phyloP scores from a whole-genome alignment of 176 grass and related monocot species.

The Musa itinerans region DNA sequence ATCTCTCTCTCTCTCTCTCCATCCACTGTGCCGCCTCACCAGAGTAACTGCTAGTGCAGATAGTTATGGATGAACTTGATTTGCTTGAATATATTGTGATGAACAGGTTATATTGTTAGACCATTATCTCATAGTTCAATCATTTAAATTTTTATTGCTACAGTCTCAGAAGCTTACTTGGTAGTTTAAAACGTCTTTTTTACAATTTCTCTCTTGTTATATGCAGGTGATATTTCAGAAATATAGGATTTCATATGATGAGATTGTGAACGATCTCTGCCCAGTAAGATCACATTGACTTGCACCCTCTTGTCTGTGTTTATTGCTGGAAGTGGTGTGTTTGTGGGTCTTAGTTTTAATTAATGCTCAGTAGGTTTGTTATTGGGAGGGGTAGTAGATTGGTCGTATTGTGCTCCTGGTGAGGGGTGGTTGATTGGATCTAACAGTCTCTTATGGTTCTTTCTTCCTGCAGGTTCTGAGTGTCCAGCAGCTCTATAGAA shows the following conservation, averaged over 20 bases:
- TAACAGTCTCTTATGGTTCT: neutral
- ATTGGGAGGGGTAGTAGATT: conserved; percentile 12
- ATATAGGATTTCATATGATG: conserved; percentile 84
- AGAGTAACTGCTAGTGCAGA: no score
- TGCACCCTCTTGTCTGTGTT: neutral
- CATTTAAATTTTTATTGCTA: no score
- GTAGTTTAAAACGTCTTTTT: neutral
- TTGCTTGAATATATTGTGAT: no score
- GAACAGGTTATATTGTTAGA: no score
- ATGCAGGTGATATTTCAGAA: conserved; percentile 97
- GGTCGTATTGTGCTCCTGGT: neutral
- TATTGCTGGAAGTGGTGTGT: neutral
- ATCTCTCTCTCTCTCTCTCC: no score
- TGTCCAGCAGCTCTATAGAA: conserved; percentile 90
- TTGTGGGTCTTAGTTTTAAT: no score
- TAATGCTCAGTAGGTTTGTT: neutral
- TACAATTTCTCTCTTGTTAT: neutral
- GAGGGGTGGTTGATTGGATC: no score
- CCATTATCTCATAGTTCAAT: no score
- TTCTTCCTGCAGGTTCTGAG: conserved; percentile 59
- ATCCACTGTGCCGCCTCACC: no score
- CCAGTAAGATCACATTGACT: conserved; percentile 42
- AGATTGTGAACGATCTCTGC: conserved; percentile 80
- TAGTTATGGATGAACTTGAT: no score
- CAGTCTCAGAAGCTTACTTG: neutral